Conservation (phyloP, 2,329 filamentous ascomycete genomes). For the Achaetomium macrosporum region DNA sequence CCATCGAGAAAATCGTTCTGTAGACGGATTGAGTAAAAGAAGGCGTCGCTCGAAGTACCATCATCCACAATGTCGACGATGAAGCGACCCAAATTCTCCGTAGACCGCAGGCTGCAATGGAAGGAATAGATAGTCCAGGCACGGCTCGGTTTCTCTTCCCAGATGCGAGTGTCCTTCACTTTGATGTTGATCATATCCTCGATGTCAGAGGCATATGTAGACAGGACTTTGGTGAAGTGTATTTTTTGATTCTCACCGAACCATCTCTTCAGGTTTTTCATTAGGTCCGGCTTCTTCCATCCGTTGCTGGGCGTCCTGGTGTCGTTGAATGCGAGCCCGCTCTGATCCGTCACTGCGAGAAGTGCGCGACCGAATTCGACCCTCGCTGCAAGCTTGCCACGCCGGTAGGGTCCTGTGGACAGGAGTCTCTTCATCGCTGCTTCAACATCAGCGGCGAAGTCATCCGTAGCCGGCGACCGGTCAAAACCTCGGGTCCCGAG, state of each 20-base stretch:
- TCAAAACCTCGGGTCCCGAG: background rate
- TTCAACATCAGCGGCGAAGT: conserved; percentile 10
- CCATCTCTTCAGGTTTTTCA: conserved; percentile 15
- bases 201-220: conserved; percentile 24
- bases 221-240: conserved; percentile 28
- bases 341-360: conserved; percentile 18
- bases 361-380: conserved; percentile 29
- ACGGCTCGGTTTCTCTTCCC: conserved; percentile 11
- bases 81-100: conserved; percentile 1
- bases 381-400: conserved; percentile 23
- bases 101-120: conserved; percentile 7
- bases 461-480: background rate
- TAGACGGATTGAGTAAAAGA: conserved; percentile 23
- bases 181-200: conserved; percentile 19
- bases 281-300: conserved; percentile 22
- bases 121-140: conserved; percentile 21
- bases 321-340: conserved; percentile 24
- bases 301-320: conserved; percentile 18
- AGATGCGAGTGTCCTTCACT: conserved; percentile 12
- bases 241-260: conserved; percentile 14
- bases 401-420: conserved; percentile 17
- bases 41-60: conserved; percentile 4
- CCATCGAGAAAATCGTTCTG: background rate
- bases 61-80: conserved; percentile 19
- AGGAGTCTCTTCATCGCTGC: conserved; percentile 15